Evolutionary conservation across 176 grass and related monocot species (phyloP).

Genomic region (Oryza glumipatula): DNA sequence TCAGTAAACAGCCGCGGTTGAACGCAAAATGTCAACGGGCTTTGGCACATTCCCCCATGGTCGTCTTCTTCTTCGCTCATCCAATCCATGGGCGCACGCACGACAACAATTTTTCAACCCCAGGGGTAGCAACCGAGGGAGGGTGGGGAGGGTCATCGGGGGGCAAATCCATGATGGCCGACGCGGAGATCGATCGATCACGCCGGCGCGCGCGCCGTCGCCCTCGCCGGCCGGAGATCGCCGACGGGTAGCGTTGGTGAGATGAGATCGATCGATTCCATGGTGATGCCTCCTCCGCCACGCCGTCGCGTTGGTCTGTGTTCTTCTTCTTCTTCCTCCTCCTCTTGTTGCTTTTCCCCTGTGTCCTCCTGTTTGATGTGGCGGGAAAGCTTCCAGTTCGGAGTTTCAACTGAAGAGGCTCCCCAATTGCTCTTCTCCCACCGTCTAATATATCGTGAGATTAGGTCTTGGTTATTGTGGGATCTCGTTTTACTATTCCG

Average conservation of each 20-base stretch:
- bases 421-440: neutral
- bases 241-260: too few relatives aligned
- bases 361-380: neutral
- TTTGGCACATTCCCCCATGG: neutral
- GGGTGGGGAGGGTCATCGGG: slow-evolving; percentile 21
- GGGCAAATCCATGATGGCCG: neutral
- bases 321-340: neutral
- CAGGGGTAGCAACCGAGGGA: neutral
- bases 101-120: neutral
- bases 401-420: too few relatives aligned
- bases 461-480: neutral
- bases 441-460: neutral
- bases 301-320: neutral
- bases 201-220: too few relatives aligned
- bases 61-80: too few relatives aligned
- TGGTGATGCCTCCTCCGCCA: neutral
- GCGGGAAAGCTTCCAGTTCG: neutral
- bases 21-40: neutral
- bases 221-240: neutral
- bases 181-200: neutral
- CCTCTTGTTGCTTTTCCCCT: neutral
- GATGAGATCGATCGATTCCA: slow-evolving; percentile 21
- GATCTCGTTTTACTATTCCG: neutral
- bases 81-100: too few relatives aligned
- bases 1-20: neutral